These are phyloP conservation scores for Psilocybe sp. DNA, from an alignment of 768 basidiomycete species.

Conservation along the genomic window DNA sequence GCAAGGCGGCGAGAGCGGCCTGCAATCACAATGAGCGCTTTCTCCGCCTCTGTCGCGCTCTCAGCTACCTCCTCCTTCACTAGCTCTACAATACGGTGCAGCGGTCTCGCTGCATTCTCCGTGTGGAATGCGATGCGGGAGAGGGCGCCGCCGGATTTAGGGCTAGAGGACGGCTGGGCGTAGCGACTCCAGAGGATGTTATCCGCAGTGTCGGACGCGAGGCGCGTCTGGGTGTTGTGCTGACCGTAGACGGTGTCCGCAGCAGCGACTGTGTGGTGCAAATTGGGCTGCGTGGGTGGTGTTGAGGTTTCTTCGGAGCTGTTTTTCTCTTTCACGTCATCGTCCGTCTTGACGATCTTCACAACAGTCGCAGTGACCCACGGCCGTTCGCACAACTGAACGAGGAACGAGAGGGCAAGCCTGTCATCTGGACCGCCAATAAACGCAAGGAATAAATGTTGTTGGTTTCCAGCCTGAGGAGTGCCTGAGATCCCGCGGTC, in stretches of 20 bases:
- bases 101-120: slow-evolving; percentile 46
- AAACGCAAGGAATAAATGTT: slow-evolving; percentile 85
- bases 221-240: slow-evolving; percentile 55
- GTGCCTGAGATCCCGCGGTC: slow-evolving; percentile 56
- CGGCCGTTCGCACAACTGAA: slow-evolving; percentile 69
- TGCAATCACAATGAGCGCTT: slow-evolving; percentile 56
- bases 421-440: slow-evolving; percentile 95
- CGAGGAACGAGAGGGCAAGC: slow-evolving; percentile 74
- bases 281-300: background rate
- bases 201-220: slow-evolving; percentile 84
- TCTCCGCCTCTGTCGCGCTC: slow-evolving; percentile 23
- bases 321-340: slow-evolving; percentile 20
- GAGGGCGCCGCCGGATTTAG: slow-evolving; percentile 40
- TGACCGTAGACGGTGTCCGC: slow-evolving; percentile 75
- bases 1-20: slow-evolving; percentile 78
- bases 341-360: slow-evolving; percentile 48
- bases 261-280: slow-evolving; percentile 42
- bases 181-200: slow-evolving; percentile 73
- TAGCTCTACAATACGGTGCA: slow-evolving; percentile 54
- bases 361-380: slow-evolving; percentile 73
- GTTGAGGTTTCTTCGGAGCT: background rate
- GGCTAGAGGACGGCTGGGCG: slow-evolving; percentile 30
- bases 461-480: slow-evolving; percentile 24
- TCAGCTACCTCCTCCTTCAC: slow-evolving; percentile 28
- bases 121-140: slow-evolving; percentile 62